phyloP scores from a whole-genome alignment of 2,329 filamentous ascomycete species.

The Chaetothyriales sp. region DNA sequence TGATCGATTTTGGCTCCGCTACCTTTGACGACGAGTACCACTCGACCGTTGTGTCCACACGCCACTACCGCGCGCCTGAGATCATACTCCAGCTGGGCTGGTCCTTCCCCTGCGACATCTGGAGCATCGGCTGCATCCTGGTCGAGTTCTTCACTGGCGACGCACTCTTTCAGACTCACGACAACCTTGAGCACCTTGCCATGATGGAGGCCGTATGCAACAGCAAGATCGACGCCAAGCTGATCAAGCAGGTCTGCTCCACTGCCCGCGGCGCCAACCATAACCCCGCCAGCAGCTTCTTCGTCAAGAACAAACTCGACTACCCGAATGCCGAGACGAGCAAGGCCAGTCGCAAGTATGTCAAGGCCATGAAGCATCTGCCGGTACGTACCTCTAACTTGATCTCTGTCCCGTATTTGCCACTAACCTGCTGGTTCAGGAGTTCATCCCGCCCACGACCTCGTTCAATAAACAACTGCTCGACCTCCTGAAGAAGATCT shows the following conservation, averaged over 20 bases:
- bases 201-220: conserved; percentile 54
- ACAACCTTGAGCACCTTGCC: conserved; percentile 51
- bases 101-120: conserved; percentile 54
- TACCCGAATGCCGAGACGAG: conserved; percentile 50
- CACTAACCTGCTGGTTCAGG: conserved; percentile 29
- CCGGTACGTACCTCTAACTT: conserved; percentile 29
- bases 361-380: conserved; percentile 52
- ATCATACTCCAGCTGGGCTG: conserved; percentile 54
- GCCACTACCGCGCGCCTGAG: conserved; percentile 52
- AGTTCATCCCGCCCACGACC: conserved; percentile 46
- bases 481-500: conserved; percentile 47
- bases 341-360: conserved; percentile 49
- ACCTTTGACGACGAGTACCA: conserved; percentile 57
- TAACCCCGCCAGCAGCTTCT: conserved; percentile 45
- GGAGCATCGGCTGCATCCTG: conserved; percentile 54
- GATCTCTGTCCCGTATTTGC: not conserved
- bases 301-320: conserved; percentile 41
- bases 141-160: conserved; percentile 56
- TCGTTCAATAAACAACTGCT: conserved; percentile 49
- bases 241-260: conserved; percentile 39
- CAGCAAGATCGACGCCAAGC: conserved; percentile 38
- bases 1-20: conserved; percentile 54
- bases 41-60: conserved; percentile 50
- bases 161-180: conserved; percentile 53
- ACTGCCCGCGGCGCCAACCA: conserved; percentile 32